A percentile compares a stretch with the other conserved stretches of the same genome.
phyloP scores from a whole-genome alignment of 345 rosid species.

The Eutrema heterophyllum region DNA sequence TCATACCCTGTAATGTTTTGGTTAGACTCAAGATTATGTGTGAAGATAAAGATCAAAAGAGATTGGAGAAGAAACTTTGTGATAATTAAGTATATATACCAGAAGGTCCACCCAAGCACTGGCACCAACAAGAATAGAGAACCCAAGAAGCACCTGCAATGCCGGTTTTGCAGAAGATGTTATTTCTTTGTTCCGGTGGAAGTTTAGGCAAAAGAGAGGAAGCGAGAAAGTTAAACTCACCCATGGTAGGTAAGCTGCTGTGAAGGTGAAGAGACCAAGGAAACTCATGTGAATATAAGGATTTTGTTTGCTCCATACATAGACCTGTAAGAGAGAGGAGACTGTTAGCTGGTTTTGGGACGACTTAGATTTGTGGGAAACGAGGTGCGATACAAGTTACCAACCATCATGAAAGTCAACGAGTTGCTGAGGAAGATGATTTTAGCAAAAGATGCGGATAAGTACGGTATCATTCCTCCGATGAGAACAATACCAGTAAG shows the following conservation, averaged over 20 bases:
- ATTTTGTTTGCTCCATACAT: constrained; percentile 99
- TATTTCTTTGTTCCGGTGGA: neutral
- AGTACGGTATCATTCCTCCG: constrained; percentile 93
- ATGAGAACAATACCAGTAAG: constrained; percentile 80
- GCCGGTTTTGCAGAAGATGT: neutral
- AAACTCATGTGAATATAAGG: constrained; percentile 99
- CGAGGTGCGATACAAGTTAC: constrained; percentile 14
- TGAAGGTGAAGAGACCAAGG: constrained; percentile 90
- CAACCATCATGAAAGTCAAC: constrained; percentile 97
- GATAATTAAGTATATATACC: constrained; percentile 38
- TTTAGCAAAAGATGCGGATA: constrained; percentile 88
- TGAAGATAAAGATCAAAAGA: neutral
- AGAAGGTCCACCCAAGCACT: constrained; percentile 97
- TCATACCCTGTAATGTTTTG: constrained; percentile 76
- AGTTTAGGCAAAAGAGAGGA: neutral
- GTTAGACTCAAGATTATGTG: neutral
- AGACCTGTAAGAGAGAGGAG: constrained; percentile 46
- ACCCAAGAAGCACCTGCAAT: constrained; percentile 87
- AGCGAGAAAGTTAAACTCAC: constrained; percentile 40
- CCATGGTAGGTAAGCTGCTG: constrained; percentile 98
- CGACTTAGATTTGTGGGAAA: neutral
- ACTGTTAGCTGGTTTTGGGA: neutral
- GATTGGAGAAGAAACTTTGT: neutral
- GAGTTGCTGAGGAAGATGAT: constrained; percentile 98
- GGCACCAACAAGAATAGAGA: constrained; percentile 93